Evolutionary conservation across 345 rosid species (phyloP), one percentile per base, ranked within the genome.

Genomic region (Ailanthus altissimus): DNA sequence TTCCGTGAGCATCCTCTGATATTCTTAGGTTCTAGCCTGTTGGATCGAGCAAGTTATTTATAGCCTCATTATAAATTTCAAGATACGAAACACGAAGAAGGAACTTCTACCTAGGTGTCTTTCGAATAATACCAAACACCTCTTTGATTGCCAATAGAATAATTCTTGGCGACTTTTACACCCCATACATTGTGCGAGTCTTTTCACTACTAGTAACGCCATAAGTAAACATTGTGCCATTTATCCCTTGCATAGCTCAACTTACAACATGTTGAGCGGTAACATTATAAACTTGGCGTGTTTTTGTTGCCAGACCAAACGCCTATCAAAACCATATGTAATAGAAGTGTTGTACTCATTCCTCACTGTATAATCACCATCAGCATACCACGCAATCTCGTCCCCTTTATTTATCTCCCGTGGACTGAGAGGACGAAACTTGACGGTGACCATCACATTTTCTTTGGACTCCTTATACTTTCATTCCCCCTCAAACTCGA

Each of bases 181-280:
- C 99, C 65, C 99, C 99, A 77, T 94, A 97, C 98, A 94, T 94
- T 60, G 98, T 94, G 76, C 92, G 98, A 81, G 97, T 94, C 88
- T 94, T 94, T 77, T 97, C 97, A 72, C 97, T 94, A 65, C 98
- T 94, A 66, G 99, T 93, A 80, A 93, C 99, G 75, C 99, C 98
- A 90, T 95, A 95, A 21, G 99, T 98, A 91, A 95, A 95, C 53
- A 95, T 94, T 28, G 98, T 93, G 59, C 98, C 95, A 77, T 91
- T 93, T 28, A 91, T 85, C 77, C 97, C 97, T 79, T 86, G 86
- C 97, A 89, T 93, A 45, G 92, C 90, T 81, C 92, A 90, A 72
- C 91, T 83, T 32, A 93, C 88, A 84, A 91, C 92, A 82, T 89
- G 94, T 54, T 91, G 94, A 51, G 97, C 97, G 74, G 94, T 94